phyloP scores from a whole-genome alignment of 352 stramenopile genomes.

The Phytophthora aleatoria region DNA sequence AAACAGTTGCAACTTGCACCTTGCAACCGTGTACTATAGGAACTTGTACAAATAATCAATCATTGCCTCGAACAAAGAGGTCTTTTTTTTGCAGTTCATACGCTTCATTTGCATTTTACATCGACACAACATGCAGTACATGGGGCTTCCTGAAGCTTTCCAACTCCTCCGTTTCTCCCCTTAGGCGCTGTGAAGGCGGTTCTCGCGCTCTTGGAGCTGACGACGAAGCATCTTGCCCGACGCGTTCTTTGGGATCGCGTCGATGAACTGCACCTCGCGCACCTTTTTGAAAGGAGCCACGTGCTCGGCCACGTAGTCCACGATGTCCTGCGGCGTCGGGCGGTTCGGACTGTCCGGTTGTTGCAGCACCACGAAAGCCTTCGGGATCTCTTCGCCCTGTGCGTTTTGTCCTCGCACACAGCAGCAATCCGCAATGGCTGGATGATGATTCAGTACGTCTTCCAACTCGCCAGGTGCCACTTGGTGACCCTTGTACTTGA shows the following conservation, averaged over 20 bases:
- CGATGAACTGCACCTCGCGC: constrained; percentile 86
- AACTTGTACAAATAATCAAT: constrained; percentile 7
- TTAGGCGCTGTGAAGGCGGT: constrained; percentile 26
- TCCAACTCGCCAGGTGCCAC: constrained; percentile 92
- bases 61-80: neutral
- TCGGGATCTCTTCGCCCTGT: constrained; percentile 86
- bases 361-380: constrained; percentile 90
- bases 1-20: too few relatives aligned
- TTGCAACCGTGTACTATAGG: constrained; percentile 10
- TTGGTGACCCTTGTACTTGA: constrained; percentile 94
- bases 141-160: neutral
- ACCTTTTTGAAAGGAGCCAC: constrained; percentile 91
- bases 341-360: constrained; percentile 27
- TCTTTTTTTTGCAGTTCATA: constrained; percentile 2
- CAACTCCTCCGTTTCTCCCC: neutral
- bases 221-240: constrained; percentile 92
- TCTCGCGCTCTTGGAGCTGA: constrained; percentile 57
- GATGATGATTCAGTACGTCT: constrained; percentile 87
- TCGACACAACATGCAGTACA: constrained; percentile 4
- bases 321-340: constrained; percentile 72
- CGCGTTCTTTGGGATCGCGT: constrained; percentile 89
- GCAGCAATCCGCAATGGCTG: constrained; percentile 76
- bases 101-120: constrained; percentile 20
- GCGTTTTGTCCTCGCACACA: constrained; percentile 68
- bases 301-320: constrained; percentile 81